Conservation (phyloP, 2,329 filamentous ascomycete species). For the Botrytis porri region DNA sequence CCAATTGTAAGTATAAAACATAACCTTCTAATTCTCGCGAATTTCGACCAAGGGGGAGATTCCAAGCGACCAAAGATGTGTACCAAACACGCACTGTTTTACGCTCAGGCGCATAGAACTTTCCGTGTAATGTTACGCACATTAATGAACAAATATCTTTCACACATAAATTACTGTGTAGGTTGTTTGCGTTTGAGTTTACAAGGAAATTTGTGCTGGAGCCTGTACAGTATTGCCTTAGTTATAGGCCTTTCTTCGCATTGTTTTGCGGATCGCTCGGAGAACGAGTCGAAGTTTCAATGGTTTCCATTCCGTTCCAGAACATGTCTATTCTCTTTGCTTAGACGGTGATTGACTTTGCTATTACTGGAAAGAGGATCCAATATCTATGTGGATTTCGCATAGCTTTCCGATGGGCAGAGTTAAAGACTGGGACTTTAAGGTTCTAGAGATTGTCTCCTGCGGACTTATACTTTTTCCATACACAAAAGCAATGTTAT, state of each 20-base stretch:
- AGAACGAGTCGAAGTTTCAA: slow-evolving; percentile 1
- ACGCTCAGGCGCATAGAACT: neutral
- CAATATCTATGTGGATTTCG: neutral
- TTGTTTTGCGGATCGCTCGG: neutral
- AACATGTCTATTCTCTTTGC: neutral
- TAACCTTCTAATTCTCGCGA: neutral
- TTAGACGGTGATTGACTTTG: neutral
- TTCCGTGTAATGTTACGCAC: neutral
- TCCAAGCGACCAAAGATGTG: neutral
- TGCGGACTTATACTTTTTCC: neutral
- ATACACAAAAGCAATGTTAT: neutral
- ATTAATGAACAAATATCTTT: too few species aligned
- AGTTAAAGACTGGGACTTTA: neutral
- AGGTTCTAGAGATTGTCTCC: neutral
- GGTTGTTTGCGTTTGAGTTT: neutral
- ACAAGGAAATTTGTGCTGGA: neutral
- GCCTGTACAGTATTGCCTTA: neutral
- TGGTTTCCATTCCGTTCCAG: neutral
- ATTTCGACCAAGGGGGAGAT: neutral
- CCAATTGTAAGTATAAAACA: neutral
- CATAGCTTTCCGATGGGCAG: neutral
- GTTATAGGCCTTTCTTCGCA: neutral
- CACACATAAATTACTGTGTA: neutral
- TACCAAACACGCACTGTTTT: slow-evolving; percentile 1
- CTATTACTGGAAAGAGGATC: neutral